Evolutionary conservation across 306 rosid genomes (phyloP).

Genomic region (Psophocarpus tetragonolobus): DNA sequence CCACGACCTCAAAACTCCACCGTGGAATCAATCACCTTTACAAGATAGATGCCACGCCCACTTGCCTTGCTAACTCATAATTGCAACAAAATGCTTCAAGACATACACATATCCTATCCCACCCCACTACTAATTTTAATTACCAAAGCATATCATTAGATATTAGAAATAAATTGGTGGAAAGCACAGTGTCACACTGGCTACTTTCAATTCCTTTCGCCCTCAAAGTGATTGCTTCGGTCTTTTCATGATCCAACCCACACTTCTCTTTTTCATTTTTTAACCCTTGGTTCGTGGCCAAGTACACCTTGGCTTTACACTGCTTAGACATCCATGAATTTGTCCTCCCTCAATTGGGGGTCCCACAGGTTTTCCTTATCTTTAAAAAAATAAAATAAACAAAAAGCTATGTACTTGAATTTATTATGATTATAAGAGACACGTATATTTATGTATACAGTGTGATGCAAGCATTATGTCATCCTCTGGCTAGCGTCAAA

Average conservation of each 20-base stretch:
- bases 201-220: slow-evolving; percentile 42
- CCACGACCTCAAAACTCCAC: slow-evolving; percentile 30
- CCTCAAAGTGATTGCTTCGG: slow-evolving; percentile 35
- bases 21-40: slow-evolving; percentile 23
- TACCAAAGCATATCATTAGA: slow-evolving; percentile 48
- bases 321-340: slow-evolving; percentile 36
- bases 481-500: slow-evolving; percentile 20
- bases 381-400: not conserved
- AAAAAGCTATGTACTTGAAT: not conserved
- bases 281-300: slow-evolving; percentile 37
- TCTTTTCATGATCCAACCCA: slow-evolving; percentile 31
- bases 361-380: not conserved
- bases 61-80: slow-evolving; percentile 19
- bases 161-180: slow-evolving; percentile 38
- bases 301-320: slow-evolving; percentile 44
- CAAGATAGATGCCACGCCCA: slow-evolving; percentile 48
- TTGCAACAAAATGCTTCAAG: slow-evolving; percentile 26
- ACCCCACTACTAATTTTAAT: too few relatives aligned
- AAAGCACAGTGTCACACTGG: slow-evolving; percentile 39
- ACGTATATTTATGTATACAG: not conserved
- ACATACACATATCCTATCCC: slow-evolving; percentile 17
- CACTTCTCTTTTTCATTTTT: not conserved
- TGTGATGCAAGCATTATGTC: slow-evolving; percentile 47
- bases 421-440: not conserved
- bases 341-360: slow-evolving; percentile 32